A percentile compares a stretch with the other conserved stretches of the same genome.
phyloP scores from a whole-genome alignment of 78 protist species.

The Carpediemonas membranifera region DNA sequence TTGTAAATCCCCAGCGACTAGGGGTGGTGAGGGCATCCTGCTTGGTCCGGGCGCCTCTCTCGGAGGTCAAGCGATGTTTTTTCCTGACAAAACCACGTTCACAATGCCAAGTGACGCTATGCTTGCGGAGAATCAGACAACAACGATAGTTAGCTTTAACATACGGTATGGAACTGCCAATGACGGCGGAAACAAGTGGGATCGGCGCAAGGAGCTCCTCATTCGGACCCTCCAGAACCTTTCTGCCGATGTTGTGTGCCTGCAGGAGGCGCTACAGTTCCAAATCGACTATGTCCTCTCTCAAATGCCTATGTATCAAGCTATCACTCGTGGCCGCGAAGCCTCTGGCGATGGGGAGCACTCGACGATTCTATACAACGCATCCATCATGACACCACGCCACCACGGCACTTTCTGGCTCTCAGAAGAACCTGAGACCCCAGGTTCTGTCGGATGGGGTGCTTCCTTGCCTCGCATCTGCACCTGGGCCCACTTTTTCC shows the following conservation, averaged over 20 bases:
- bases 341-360: slow-evolving; percentile 46
- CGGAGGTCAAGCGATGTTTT: too few species aligned
- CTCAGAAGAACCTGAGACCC: not conserved
- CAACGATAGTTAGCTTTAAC: too few species aligned
- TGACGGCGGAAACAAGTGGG: slow-evolving; percentile 31
- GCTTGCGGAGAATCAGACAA: too few species aligned
- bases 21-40: too few species aligned
- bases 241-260: slow-evolving; percentile 11
- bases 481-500: not conserved
- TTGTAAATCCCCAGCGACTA: too few species aligned
- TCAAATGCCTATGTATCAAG: not conserved
- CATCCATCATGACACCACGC: not conserved
- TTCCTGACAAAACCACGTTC: too few species aligned
- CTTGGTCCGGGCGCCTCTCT: too few species aligned
- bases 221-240: slow-evolving; percentile 1
- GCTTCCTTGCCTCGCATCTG: not conserved
- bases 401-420: not conserved
- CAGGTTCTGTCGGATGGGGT: not conserved
- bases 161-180: slow-evolving; percentile 27
- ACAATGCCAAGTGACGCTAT: too few species aligned
- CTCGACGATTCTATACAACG: slow-evolving; percentile 28
- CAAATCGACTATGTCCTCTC: slow-evolving; percentile 20
- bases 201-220: slow-evolving; percentile 9
- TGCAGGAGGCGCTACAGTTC: slow-evolving; percentile 35
- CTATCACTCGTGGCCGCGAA: slow-evolving; percentile 28